phyloP scores from a whole-genome alignment of 306 rosid genomes.

The Glycyrrhiza uralensis region DNA sequence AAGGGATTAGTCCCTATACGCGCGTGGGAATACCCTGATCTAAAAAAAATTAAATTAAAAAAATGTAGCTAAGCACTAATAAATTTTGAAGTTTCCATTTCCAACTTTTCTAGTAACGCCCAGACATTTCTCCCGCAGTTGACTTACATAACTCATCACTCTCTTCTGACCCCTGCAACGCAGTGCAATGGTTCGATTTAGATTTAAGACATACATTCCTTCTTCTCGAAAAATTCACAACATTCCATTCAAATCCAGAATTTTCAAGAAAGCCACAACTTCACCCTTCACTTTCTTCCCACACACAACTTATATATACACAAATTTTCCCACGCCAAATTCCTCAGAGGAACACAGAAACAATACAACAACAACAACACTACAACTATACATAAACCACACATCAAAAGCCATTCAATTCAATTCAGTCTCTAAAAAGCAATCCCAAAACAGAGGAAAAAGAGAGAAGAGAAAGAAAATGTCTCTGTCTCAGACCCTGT shows the following conservation, averaged over 20 bases:
- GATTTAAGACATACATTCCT: not conserved
- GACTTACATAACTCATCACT: not conserved
- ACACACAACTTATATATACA: not conserved
- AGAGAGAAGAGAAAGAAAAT: slow-evolving; percentile 16
- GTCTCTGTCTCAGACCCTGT: slow-evolving; percentile 37
- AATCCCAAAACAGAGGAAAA: not conserved
- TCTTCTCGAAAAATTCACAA: not conserved
- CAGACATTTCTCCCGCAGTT: slow-evolving; percentile 25
- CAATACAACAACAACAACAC: not conserved
- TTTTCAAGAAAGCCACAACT: slow-evolving; percentile 32
- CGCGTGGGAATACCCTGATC: no score
- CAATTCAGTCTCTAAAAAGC: not conserved
- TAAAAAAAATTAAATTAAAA: no score
- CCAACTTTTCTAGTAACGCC: slow-evolving; percentile 1
- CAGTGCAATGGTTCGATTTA: no score
- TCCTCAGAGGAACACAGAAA: not conserved
- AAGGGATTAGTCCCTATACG: no score
- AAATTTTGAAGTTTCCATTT: not conserved
- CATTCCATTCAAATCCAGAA: slow-evolving; percentile 24
- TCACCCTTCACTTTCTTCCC: not conserved
- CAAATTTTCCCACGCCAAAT: not conserved
- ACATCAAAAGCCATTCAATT: not conserved
- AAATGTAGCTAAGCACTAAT: not conserved
- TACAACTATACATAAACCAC: not conserved
- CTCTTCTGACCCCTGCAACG: not conserved